Evolutionary conservation across 23 red algal genomes (phyloP).

Genomic region (Chondrus crispus): DNA sequence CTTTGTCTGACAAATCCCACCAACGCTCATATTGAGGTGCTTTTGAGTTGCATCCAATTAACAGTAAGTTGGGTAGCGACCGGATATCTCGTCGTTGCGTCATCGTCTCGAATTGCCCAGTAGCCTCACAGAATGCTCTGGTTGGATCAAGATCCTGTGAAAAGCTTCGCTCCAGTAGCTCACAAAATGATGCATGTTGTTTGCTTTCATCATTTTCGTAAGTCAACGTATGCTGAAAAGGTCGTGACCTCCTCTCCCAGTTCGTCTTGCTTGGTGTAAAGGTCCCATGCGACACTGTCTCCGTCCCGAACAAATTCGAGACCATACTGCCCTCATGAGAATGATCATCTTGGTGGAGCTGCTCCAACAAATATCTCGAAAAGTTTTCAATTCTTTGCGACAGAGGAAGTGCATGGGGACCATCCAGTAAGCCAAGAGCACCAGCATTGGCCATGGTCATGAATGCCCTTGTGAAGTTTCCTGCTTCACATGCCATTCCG

Average conservation of each 20-base stretch:
- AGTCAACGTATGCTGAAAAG: slow-evolving; percentile 58
- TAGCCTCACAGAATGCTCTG: slow-evolving; percentile 63
- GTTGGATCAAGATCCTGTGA: slow-evolving; percentile 33
- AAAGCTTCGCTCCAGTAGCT: slow-evolving; percentile 44
- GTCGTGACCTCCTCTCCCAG: slow-evolving; percentile 48
- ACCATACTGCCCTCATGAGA: slow-evolving; percentile 10
- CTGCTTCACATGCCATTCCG: slow-evolving; percentile 79
- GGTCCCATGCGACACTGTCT: slow-evolving; percentile 44
- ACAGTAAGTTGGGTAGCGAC: slow-evolving; percentile 70
- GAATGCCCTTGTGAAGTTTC: slow-evolving; percentile 85
- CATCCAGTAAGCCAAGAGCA: slow-evolving; percentile 88
- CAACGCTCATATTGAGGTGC: slow-evolving; percentile 27
- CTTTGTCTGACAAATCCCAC: no score
- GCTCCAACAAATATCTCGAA: slow-evolving; percentile 85
- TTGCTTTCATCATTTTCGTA: slow-evolving; percentile 17
- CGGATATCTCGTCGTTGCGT: slow-evolving; percentile 55
- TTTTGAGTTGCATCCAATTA: slow-evolving; percentile 54
- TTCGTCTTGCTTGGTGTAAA: slow-evolving; percentile 49
- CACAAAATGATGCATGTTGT: slow-evolving; percentile 27
- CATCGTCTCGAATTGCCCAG: slow-evolving; percentile 69
- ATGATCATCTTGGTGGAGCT: slow-evolving; percentile 72
- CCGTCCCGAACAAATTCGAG: slow-evolving; percentile 58
- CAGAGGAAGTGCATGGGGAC: slow-evolving; percentile 41
- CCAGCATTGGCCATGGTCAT: slow-evolving; percentile 77
- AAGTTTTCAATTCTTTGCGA: slow-evolving; percentile 82